phyloP scores from a whole-genome alignment of 164 flowering plant genomes.

The Houttuynia cordata region DNA sequence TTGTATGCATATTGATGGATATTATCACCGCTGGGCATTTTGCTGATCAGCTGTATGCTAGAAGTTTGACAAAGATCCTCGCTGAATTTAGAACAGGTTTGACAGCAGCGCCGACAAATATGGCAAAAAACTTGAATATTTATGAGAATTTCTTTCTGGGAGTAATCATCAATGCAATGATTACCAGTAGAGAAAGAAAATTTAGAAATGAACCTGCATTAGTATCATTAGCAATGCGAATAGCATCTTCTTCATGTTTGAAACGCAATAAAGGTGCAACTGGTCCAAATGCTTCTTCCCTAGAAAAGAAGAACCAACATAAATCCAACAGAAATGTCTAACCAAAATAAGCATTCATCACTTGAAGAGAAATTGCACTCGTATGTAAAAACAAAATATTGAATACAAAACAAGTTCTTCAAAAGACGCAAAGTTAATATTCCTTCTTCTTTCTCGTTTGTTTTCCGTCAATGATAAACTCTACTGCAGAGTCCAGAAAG shows the following conservation, averaged over 20 bases:
- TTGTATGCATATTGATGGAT: no score
- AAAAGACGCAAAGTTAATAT: background rate
- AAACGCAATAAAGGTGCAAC: constrained; percentile 84
- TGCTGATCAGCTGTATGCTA: no score
- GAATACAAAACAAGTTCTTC: background rate
- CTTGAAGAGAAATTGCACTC: background rate
- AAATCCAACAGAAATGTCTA: background rate
- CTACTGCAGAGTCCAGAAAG: no score
- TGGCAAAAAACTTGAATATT: no score
- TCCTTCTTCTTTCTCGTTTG: background rate
- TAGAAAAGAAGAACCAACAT: constrained; percentile 8
- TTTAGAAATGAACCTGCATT: constrained; percentile 51
- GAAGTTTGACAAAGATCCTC: no score
- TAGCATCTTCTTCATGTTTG: constrained; percentile 91
- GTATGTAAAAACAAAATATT: background rate
- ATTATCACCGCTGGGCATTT: no score
- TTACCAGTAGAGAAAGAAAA: background rate
- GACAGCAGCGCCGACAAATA: no score
- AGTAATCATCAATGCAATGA: no score
- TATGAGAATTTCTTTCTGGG: no score
- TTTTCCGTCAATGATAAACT: background rate
- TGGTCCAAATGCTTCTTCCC: constrained; percentile 95
- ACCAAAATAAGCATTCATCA: background rate
- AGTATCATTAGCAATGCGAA: constrained; percentile 79
- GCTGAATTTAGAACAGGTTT: no score